Evolutionary conservation across 495 filamentous ascomycete species (phyloP), one percentile per base, ranked within the genome.

Genomic region (Penicillium daleae): DNA sequence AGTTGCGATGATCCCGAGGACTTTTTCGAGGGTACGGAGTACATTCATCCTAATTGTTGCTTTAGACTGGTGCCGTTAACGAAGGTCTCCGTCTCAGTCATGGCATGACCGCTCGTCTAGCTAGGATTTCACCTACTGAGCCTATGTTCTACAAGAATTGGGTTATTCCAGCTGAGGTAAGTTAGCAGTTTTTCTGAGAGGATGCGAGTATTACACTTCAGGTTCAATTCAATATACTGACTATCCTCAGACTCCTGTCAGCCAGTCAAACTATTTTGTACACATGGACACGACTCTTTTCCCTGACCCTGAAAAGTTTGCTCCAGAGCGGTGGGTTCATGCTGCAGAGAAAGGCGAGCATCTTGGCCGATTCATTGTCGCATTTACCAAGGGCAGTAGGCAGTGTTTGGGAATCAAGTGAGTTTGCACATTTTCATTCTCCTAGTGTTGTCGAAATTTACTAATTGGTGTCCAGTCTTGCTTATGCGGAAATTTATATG

Each of bases 321-420:
- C 73, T 15, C 85, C 85, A 0, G 76, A 82, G 21, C 76, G 85
- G 24, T 88, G 82, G 81, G 66, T 84, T 24, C 61, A 66, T 8
- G 68, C 72, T 5, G 51, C 56, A 12, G 64, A 67, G 10, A 48
- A 62, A 17, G 60, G 66, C 8, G 55, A 71, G 35, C 48, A 67
- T 29, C 62, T 83, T 26, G 55, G 63, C 13, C 66, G 69, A 15
- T 78, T 74, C 49, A 71, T 78, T 5, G 72, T 80, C 8, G 61
- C 81, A 0, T 86, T 86, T 52, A 71, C 65, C 12, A 78, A 73
- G 56, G 83, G 83, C 0, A 77, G 74, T 21, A 57, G 83, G 35
- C 70, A 66, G 13, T 85, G 83, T 58, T 54, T 84, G 5, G 82
- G 83, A 12, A 74, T 80, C 72, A 75, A 80, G 76, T 80, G 49